Evolutionary conservation across 306 rosid genomes (phyloP).

Genomic region (Potentilla sterilis): DNA sequence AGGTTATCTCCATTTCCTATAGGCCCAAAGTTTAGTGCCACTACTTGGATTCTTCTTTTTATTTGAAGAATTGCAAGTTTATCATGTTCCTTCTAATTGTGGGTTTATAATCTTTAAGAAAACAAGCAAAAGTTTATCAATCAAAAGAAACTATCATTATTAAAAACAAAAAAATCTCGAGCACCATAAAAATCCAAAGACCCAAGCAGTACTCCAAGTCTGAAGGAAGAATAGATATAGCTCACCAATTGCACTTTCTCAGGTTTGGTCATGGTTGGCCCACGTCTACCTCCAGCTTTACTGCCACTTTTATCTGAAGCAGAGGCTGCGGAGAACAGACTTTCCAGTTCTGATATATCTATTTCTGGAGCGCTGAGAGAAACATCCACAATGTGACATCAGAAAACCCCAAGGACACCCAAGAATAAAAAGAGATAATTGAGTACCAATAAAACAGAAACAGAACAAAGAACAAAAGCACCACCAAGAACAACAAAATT

Average conservation of each 20-base stretch:
- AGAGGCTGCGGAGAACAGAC: constrained; percentile 89
- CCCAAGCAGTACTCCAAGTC: background rate
- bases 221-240: constrained; percentile 4
- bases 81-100: background rate
- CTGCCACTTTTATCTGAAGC: constrained; percentile 60
- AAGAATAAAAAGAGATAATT: background rate
- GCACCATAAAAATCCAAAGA: background rate
- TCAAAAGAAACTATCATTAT: background rate
- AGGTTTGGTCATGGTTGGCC: constrained; percentile 80
- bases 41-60: background rate
- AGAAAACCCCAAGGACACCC: constrained; percentile 23
- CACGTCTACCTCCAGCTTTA: constrained; percentile 81
- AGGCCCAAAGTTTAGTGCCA: constrained; percentile 4
- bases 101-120: background rate
- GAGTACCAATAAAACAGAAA: background rate
- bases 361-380: constrained; percentile 90
- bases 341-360: constrained; percentile 96
- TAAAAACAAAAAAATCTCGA: background rate
- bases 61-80: background rate
- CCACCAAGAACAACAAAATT: background rate
- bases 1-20: background rate
- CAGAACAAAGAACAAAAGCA: constrained; percentile 13
- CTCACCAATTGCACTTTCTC: constrained; percentile 96
- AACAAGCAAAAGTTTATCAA: background rate
- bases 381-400: constrained; percentile 26